Percentiles rank a stretch among this genome's conserved stretches.
These are phyloP conservation scores for Paraphaeosphaeria minitans DNA, from an alignment of 2,329 filamentous ascomycete genomes.

Conservation along the genomic window DNA sequence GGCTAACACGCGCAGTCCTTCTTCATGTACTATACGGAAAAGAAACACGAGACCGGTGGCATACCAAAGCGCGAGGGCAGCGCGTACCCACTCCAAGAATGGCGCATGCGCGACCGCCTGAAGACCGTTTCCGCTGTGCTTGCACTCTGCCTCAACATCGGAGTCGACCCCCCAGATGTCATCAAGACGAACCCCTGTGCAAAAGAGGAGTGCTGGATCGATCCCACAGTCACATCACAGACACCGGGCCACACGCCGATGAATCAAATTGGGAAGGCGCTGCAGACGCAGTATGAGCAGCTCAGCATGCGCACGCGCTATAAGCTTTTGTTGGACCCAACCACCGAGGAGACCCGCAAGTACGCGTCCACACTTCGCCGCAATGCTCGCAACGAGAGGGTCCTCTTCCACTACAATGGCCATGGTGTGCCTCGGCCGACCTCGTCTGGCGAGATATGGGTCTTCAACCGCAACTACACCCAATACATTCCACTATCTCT, in stretches of 20 bases:
- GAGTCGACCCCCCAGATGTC: slow-evolving; percentile 95
- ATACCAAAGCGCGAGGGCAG: slow-evolving; percentile 70
- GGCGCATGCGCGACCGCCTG: slow-evolving; percentile 94
- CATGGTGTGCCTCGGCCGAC: slow-evolving; percentile 97
- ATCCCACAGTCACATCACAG: slow-evolving; percentile 79
- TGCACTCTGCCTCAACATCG: slow-evolving; percentile 94
- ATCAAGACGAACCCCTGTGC: slow-evolving; percentile 93
- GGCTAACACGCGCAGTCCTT: slow-evolving; percentile 69
- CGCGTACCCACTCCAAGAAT: slow-evolving; percentile 75
- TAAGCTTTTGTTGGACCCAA: slow-evolving; percentile 95
- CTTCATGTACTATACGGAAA: slow-evolving; percentile 99
- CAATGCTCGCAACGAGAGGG: slow-evolving; percentile 93
- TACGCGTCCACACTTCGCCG: slow-evolving; percentile 88
- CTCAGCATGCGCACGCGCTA: slow-evolving; percentile 94
- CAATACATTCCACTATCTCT: slow-evolving; percentile 98
- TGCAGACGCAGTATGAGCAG: slow-evolving; percentile 97
- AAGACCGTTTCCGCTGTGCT: slow-evolving; percentile 97
- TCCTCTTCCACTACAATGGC: slow-evolving; percentile 98
- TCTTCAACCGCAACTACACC: slow-evolving; percentile 98
- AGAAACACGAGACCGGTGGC: slow-evolving; percentile 92
- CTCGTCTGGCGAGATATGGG: slow-evolving; percentile 96
- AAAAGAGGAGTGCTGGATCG: slow-evolving; percentile 95
- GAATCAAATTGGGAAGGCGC: slow-evolving; percentile 91
- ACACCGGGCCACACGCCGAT: slow-evolving; percentile 76
- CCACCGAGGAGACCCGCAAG: slow-evolving; percentile 95